Base-by-base conservation (phyloP, 2,329 filamentous ascomycete species). In the Alternaria triticimaculans region DNA sequence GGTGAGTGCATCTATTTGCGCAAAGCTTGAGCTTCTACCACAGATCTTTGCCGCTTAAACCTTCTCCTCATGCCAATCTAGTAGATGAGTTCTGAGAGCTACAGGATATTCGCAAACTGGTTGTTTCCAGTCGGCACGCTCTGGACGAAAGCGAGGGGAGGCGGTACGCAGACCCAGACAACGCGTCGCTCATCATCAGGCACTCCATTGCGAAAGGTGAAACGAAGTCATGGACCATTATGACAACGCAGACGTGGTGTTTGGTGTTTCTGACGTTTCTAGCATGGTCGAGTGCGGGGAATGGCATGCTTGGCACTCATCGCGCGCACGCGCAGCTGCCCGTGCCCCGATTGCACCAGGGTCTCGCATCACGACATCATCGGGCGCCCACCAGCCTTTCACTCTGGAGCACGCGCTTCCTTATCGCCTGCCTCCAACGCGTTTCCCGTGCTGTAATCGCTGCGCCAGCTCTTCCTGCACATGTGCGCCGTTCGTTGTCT, bases 311-410 rank as follows among this genome's bases (percentile, higher is more conserved):
- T 44, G 57, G 45, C 44, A 30, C n/a, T 26, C 33, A 23, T 46
- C 37, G 26, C 54, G 45, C 23, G 45, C 37, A 41, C 48, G 48
- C 30, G 46, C 46, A 49, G 10, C 21, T 21, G 46, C 44, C 54
- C 49, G 15, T 48, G 26, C 26, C 50, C 20, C 18, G 37, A 41
- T 33, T 21, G 25, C 55, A 41, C 55, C 55, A 37, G 43, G 43
- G 9, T 30, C n/a, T 28, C 11, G 28, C 56, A 55, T 55, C 50
- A 49, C 60, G 44, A 63, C 60, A 63, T 60, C 30, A 60, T 55
- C 58, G 50, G 60, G 25, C 60, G 37, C 49, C 41, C 25, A 49
- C 49, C 23, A 44, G 26, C 15, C 41, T 14, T 28, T 43, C 41
- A 26, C 15, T 33, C 55, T 37, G 33, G n/a, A 15, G 43, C 25